Percentiles rank a stretch among this genome's conserved stretches.
Conservation (phyloP, 345 rosid genomes). For the Cardamine chenopodiifolia region DNA sequence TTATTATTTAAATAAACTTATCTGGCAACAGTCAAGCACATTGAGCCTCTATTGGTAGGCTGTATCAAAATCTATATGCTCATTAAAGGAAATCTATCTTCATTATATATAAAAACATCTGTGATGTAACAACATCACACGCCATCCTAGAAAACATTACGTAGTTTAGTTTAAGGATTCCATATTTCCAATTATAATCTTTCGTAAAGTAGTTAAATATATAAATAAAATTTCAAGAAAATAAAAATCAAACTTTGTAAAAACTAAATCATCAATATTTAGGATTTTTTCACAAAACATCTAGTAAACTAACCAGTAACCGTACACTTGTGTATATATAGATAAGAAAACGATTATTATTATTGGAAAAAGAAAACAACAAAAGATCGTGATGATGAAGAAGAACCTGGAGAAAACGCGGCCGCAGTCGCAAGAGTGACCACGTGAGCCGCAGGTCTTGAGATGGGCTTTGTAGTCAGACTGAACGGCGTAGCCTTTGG, state of each 20-base stretch:
- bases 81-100: neutral
- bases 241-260: neutral
- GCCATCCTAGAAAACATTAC: slow-evolving; percentile 17
- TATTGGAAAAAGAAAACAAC: neutral
- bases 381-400: neutral
- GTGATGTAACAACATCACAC: slow-evolving; percentile 2
- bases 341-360: neutral
- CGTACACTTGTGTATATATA: neutral
- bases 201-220: neutral
- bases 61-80: slow-evolving; percentile 5
- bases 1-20: neutral
- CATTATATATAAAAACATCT: neutral
- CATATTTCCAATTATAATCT: neutral
- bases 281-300: slow-evolving; percentile 23
- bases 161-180: slow-evolving; percentile 23
- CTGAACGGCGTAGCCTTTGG: slow-evolving; percentile 95
- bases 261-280: slow-evolving; percentile 7
- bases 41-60: slow-evolving; percentile 25
- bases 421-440: slow-evolving; percentile 98
- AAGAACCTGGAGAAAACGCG: slow-evolving; percentile 90
- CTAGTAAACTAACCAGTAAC: neutral
- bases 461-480: slow-evolving; percentile 97
- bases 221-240: neutral
- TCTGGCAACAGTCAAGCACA: slow-evolving; percentile 18
- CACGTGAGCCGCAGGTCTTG: slow-evolving; percentile 94